These are phyloP conservation scores for Bacidia rubella DNA, from an alignment of 495 filamentous ascomycete genomes.

Conservation along the genomic window DNA sequence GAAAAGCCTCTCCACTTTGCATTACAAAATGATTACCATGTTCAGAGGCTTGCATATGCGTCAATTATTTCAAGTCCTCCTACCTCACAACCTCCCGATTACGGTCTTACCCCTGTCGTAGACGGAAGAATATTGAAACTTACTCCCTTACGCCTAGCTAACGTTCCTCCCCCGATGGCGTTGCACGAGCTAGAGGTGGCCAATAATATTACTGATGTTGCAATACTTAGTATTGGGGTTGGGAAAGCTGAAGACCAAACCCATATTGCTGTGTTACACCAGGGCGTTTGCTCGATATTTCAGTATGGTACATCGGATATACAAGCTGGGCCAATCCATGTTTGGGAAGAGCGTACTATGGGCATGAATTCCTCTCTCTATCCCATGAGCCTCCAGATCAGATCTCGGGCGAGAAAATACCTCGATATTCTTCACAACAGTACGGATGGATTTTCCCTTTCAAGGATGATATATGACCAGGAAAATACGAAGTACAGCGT, in stretches of 20 bases:
- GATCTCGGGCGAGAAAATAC: not conserved
- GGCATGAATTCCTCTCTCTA: not conserved
- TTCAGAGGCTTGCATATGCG: constrained; percentile 54
- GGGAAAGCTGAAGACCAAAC: constrained; percentile 13
- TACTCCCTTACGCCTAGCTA: constrained; percentile 70
- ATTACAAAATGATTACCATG: constrained; percentile 29
- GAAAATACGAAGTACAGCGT: not conserved
- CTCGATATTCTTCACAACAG: not conserved
- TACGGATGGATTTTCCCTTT: not conserved
- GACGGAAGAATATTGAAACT: constrained; percentile 77
- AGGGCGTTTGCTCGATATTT: constrained; percentile 47
- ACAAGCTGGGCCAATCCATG: constrained; percentile 6
- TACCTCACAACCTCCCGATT: constrained; percentile 56
- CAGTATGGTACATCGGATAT: constrained; percentile 35
- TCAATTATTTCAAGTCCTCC: constrained; percentile 56
- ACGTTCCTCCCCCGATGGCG: constrained; percentile 87
- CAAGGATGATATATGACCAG: not conserved
- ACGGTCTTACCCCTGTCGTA: constrained; percentile 73
- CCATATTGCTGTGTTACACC: constrained; percentile 55
- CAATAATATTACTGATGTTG: constrained; percentile 56
- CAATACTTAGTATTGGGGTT: constrained; percentile 39
- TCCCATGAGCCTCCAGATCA: constrained; percentile 8
- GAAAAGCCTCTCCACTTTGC: constrained; percentile 62
- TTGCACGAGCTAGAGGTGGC: constrained; percentile 55
- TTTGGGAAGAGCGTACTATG: not conserved